phyloP scores from a whole-genome alignment of 345 rosid species.

The Eucalyptus lansdowneana region DNA sequence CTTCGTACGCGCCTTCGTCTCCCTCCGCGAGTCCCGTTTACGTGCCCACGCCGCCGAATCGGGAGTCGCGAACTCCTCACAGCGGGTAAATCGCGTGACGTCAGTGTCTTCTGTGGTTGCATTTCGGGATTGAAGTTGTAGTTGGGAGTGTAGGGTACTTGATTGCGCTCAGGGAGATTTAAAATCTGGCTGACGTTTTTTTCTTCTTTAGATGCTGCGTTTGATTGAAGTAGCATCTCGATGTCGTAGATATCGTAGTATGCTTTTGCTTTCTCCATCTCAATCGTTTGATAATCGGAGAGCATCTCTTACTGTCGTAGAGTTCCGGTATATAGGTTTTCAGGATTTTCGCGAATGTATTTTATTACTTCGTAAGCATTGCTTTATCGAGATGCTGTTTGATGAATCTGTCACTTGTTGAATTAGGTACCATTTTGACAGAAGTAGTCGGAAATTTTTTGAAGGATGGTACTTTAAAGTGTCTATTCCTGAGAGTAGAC shows the following conservation, averaged over 20 bases:
- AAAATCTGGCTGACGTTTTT: not conserved
- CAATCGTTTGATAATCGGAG: not conserved
- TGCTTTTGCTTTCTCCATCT: not conserved
- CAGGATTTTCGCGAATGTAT: not conserved
- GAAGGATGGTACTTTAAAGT: conserved; percentile 98
- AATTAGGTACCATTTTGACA: conserved; percentile 84
- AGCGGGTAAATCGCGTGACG: conserved; percentile 42
- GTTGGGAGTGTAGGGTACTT: not conserved
- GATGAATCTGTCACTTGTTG: not conserved
- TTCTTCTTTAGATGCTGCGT: not conserved
- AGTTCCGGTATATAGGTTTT: not conserved
- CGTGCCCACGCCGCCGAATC: conserved; percentile 49
- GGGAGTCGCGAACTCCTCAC: conserved; percentile 83
- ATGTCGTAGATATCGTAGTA: not conserved
- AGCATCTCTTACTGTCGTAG: not conserved
- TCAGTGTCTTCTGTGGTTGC: not conserved
- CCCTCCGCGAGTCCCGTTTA: conserved; percentile 39
- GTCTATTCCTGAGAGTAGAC: conserved; percentile 67
- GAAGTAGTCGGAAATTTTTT: conserved; percentile 55
- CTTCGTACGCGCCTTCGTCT: not conserved
- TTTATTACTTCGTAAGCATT: not conserved
- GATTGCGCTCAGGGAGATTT: not conserved
- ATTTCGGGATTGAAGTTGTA: not conserved
- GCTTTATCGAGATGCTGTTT: not conserved
- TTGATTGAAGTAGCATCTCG: not conserved